Percentiles rank a stretch among this genome's conserved stretches.
These are phyloP conservation scores for Aspergillus unguis DNA, from an alignment of 2,329 filamentous ascomycete genomes.

Conservation along the genomic window DNA sequence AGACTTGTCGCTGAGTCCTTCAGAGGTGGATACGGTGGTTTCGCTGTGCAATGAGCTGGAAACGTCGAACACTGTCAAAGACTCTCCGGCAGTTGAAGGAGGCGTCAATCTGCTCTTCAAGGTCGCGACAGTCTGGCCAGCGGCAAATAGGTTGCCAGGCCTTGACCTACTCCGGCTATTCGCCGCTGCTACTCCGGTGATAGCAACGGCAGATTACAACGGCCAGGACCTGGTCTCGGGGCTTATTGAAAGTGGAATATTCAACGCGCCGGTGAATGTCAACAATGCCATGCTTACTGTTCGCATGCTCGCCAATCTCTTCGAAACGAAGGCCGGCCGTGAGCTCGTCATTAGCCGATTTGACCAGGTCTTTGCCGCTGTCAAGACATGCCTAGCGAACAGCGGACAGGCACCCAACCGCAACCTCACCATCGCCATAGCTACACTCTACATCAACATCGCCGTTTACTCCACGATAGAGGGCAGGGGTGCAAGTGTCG, in stretches of 20 bases:
- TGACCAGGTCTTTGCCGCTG: constrained; percentile 59
- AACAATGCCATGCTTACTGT: constrained; percentile 88
- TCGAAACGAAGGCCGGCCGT: constrained; percentile 70
- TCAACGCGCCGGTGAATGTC: constrained; percentile 60
- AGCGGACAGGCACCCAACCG: constrained; percentile 58
- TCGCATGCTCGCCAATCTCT: constrained; percentile 78
- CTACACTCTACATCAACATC: constrained; percentile 81
- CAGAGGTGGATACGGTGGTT: constrained; percentile 63
- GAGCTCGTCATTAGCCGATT: constrained; percentile 58
- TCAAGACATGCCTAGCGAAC: constrained; percentile 61
- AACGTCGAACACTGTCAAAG: constrained; percentile 32
- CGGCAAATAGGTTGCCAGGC: constrained; percentile 73
- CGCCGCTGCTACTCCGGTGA: constrained; percentile 62
- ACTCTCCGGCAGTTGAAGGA: constrained; percentile 48
- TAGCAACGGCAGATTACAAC: constrained; percentile 59
- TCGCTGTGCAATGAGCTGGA: constrained; percentile 64
- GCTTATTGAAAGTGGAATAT: constrained; percentile 58
- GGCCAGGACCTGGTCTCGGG: constrained; percentile 57
- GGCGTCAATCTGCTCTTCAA: constrained; percentile 66
- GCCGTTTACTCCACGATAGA: constrained; percentile 64
- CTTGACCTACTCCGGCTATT: constrained; percentile 86
- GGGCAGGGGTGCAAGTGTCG: constrained; percentile 35
- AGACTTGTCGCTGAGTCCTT: constrained; percentile 68
- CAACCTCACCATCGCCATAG: constrained; percentile 76
- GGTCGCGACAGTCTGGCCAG: constrained; percentile 75